A percentile compares a stretch with the other conserved stretches of the same genome.
Conservation (phyloP, 2,329 filamentous ascomycete genomes). For the Lasiodiplodia sp. region DNA sequence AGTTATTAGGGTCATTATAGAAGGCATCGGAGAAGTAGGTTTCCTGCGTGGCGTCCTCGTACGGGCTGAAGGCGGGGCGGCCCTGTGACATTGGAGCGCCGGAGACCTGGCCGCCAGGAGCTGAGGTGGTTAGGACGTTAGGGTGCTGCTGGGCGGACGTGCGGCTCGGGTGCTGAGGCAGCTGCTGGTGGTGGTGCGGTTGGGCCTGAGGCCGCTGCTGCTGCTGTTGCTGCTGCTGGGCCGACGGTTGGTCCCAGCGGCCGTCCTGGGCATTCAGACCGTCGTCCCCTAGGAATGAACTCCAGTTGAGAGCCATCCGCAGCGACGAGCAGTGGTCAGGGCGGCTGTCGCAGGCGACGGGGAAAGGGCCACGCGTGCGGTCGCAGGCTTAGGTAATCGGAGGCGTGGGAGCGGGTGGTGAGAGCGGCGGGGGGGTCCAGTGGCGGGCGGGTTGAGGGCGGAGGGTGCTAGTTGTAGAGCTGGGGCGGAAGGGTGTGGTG, state of each 20-base stretch:
- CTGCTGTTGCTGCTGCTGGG: slow-evolving; percentile 3
- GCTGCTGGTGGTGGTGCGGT: slow-evolving; percentile 10
- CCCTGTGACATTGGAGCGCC: slow-evolving; percentile 5
- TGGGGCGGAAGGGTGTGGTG: slow-evolving; percentile 26
- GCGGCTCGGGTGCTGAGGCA: slow-evolving; percentile 9
- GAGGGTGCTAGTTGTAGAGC: slow-evolving; percentile 27
- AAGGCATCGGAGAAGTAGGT: slow-evolving; percentile 46
- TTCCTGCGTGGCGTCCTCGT: slow-evolving; percentile 43
- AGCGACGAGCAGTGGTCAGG: slow-evolving; percentile 32
- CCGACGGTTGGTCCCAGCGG: slow-evolving; percentile 39
- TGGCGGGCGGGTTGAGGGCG: background rate
- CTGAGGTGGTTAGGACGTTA: slow-evolving; percentile 6
- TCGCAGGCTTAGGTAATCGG: slow-evolving; percentile 30
- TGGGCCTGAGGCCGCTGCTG: background rate
- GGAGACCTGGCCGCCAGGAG: slow-evolving; percentile 16
- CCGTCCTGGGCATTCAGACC: slow-evolving; percentile 46
- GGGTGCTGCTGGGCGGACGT: slow-evolving; percentile 3
- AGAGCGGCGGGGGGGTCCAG: slow-evolving; percentile 12
- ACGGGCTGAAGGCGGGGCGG: slow-evolving; percentile 42
- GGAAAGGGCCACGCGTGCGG: slow-evolving; percentile 26
- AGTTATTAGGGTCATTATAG: slow-evolving; percentile 47
- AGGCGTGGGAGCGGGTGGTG: slow-evolving; percentile 11
- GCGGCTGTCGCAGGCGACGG: slow-evolving; percentile 14
- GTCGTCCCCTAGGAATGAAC: slow-evolving; percentile 47
- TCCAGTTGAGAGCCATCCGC: slow-evolving; percentile 50